Base-by-base conservation (phyloP, 768 basidiomycete genomes). In the Rhodotorula paludigena region DNA sequence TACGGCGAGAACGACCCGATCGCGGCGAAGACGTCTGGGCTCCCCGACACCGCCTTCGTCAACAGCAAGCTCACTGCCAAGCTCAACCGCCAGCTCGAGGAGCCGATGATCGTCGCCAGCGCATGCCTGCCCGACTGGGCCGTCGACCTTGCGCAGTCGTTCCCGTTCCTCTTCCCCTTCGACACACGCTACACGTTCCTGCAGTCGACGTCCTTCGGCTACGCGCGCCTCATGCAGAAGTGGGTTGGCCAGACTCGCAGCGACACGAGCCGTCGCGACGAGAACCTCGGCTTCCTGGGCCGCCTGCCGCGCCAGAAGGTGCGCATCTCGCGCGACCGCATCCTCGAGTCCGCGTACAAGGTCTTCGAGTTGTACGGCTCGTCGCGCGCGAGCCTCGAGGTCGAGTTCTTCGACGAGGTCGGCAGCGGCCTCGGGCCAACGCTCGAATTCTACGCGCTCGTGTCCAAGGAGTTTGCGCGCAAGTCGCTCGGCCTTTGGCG, bases 21-120 rank as follows among this genome's bases (percentile, higher is more conserved):
- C 16, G 30, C 21, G 25, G 44, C 30, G 28, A 57, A 60, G 32
- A n/a, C 35, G 0, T 21, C 57, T 5, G 57, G 28, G 1, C 81
- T 96, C 25, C 81, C 86, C 5, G 90, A 92, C 70, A 84, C 89
- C 0, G 85, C 89, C 0, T 99, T 99, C 77, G 85, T 98, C 69
- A 99, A 98, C 78, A 97, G 96, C 81, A 99, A 99, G 78, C 81
- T 99, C 35, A 92, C 92, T 3, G 96, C 96, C 16, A 99, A 99
- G 79, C 83, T 99, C n/a, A 92, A 91, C 20, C 85, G 96, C 42
- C 96, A 98, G 77, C 78, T 99, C 49, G 96, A 99, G 74, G 96
- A 99, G 77, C 90, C 92, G 1, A 96, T 98, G 92, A 96, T 99
- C 70, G 92, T 99, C 51, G 96, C 94, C 61, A 96, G 94, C 74